Conservation (phyloP, 768 basidiomycete species). For the Mycena metata region DNA sequence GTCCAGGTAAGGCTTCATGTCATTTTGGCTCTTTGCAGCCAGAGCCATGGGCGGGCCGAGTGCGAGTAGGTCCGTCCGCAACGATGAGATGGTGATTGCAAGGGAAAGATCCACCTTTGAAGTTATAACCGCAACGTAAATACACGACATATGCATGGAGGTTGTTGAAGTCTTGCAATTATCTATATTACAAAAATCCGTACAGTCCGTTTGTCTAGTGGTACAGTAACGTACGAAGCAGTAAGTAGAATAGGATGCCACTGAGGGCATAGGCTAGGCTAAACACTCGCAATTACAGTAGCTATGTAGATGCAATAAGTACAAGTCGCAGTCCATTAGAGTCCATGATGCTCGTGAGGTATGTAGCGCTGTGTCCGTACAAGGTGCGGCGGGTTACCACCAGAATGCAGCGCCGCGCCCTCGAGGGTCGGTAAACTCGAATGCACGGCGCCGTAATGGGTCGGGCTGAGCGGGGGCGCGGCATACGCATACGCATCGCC, state of each 20-base stretch:
- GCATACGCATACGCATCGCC: too few relatives aligned
- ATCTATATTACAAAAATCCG: neutral
- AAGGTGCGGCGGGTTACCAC: neutral
- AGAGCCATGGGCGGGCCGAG: too few relatives aligned
- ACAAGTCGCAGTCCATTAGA: neutral
- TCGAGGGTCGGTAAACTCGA: slow-evolving; percentile 21
- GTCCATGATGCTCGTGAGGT: neutral
- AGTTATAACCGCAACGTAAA: slow-evolving; percentile 41
- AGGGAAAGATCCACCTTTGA: slow-evolving; percentile 50
- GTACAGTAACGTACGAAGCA: too few relatives aligned
- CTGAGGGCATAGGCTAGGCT: neutral
- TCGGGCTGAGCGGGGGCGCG: neutral
- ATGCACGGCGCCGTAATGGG: slow-evolving; percentile 27
- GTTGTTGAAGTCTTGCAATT: neutral
- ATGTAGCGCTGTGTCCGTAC: slow-evolving; percentile 10
- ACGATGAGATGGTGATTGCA: slow-evolving; percentile 63
- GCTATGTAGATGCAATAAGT: neutral
- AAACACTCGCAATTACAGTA: too few relatives aligned
- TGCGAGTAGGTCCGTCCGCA: too few relatives aligned
- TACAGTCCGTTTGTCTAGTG: neutral
- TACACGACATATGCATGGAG: slow-evolving; percentile 31
- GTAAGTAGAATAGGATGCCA: neutral
- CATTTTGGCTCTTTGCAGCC: too few relatives aligned
- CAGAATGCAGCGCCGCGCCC: slow-evolving; percentile 15
- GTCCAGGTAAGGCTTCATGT: too few relatives aligned